A percentile compares a stretch with the other conserved stretches of the same genome.
These are phyloP conservation scores for Chondrus crispus DNA, from an alignment of 23 red algal genomes.

Conservation along the genomic window DNA sequence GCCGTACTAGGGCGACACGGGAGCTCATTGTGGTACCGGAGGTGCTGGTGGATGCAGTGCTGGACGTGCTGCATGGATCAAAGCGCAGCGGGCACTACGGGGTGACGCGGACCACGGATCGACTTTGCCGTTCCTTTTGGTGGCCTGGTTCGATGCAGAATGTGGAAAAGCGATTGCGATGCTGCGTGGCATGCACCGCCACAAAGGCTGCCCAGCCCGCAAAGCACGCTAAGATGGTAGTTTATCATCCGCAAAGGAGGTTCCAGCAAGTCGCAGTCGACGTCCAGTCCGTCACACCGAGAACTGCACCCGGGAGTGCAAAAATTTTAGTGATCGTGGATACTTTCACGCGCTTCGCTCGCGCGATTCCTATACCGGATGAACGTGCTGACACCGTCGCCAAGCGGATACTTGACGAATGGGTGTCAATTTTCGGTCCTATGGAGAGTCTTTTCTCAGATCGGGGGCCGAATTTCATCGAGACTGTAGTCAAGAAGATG, in stretches of 20 bases:
- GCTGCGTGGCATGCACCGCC: neutral
- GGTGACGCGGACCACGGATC: neutral
- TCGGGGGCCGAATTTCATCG: neutral
- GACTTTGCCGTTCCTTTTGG: neutral
- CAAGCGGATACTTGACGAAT: neutral
- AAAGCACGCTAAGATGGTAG: neutral
- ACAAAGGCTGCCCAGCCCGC: neutral
- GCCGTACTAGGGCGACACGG: neutral
- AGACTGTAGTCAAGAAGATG: neutral
- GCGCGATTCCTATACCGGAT: neutral
- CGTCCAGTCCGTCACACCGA: neutral
- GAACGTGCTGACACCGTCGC: neutral
- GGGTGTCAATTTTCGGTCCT: neutral
- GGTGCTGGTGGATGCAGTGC: neutral
- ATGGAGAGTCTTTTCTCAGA: neutral
- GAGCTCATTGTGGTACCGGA: neutral
- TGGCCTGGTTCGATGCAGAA: neutral
- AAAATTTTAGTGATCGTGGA: neutral
- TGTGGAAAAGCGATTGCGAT: neutral
- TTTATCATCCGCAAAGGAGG: neutral
- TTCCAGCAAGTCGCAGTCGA: neutral
- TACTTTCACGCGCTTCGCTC: neutral
- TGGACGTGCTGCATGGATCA: constrained; percentile 3
- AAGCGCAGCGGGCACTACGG: neutral
- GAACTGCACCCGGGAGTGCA: neutral